Evolutionary conservation across 345 rosid genomes (phyloP).

Genomic region (Carallia brachiata): DNA sequence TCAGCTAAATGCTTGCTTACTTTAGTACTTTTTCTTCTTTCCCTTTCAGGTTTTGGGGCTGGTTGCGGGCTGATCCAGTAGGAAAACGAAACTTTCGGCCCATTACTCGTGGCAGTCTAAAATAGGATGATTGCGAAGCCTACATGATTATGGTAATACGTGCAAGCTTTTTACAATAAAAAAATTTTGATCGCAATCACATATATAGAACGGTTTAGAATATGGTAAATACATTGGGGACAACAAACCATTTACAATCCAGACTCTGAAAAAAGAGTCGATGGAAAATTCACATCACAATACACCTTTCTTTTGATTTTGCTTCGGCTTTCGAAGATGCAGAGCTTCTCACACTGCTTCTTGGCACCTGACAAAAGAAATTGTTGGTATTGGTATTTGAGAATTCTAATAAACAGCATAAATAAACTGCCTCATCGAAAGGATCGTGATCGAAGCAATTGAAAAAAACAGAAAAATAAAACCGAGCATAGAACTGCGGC

Average conservation of each 20-base stretch:
- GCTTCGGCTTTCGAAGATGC: conserved; percentile 54
- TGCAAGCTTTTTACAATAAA: conserved; percentile 17
- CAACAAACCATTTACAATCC: conserved; percentile 41
- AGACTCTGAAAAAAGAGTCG: conserved; percentile 5
- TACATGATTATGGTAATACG: conserved; percentile 9
- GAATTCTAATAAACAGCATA: not conserved
- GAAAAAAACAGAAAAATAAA: not conserved
- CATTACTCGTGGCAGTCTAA: too few relatives aligned
- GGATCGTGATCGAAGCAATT: not conserved
- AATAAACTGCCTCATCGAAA: not conserved
- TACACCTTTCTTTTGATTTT: conserved; percentile 75
- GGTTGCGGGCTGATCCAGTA: too few relatives aligned
- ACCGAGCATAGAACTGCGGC: conserved; percentile 1
- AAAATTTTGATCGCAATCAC: conserved; percentile 16
- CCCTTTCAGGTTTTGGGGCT: too few relatives aligned
- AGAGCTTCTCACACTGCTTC: conserved; percentile 48
- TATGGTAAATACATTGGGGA: conserved; percentile 12
- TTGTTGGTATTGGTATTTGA: not conserved
- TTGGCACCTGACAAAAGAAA: conserved; percentile 49
- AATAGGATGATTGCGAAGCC: not conserved
- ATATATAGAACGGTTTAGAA: conserved; percentile 11
- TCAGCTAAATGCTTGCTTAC: too few relatives aligned
- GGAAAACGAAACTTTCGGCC: too few relatives aligned
- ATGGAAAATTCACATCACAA: conserved; percentile 50
- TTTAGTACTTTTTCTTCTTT: too few relatives aligned